Evolutionary conservation across 1,284 basidiomycete species (phyloP).

Genomic region (Moesziomyces antarcticus): DNA sequence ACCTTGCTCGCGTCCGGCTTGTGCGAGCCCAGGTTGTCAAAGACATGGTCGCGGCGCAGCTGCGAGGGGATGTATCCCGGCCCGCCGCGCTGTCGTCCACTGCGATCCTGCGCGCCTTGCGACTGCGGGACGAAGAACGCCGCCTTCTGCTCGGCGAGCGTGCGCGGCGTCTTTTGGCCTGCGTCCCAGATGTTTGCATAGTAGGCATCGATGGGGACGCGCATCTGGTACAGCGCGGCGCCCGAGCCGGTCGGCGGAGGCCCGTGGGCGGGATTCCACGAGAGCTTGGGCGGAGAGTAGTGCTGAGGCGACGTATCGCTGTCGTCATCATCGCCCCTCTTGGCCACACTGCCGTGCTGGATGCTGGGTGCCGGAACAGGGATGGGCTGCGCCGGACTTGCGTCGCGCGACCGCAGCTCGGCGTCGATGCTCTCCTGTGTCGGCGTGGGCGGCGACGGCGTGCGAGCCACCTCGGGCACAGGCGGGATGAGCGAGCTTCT

Average conservation of each 20-base stretch:
- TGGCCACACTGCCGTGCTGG: slow-evolving; percentile 1
- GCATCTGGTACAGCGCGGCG: slow-evolving; percentile 69
- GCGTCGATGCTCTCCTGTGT: slow-evolving; percentile 38
- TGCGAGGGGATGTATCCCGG: slow-evolving; percentile 71
- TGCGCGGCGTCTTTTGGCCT: slow-evolving; percentile 33
- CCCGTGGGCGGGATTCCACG: slow-evolving; percentile 70
- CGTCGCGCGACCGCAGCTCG: slow-evolving; percentile 10
- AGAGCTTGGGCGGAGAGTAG: slow-evolving; percentile 60
- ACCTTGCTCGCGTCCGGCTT: slow-evolving; percentile 80
- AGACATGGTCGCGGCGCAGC: slow-evolving; percentile 73
- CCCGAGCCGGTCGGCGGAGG: slow-evolving; percentile 69
- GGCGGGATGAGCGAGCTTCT: slow-evolving; percentile 84
- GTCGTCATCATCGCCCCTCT: slow-evolving; percentile 7
- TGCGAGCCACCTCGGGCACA: slow-evolving; percentile 62
- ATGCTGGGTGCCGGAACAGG: slow-evolving; percentile 13
- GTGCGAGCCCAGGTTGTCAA: slow-evolving; percentile 68
- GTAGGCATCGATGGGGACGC: slow-evolving; percentile 68
- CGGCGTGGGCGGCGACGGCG: slow-evolving; percentile 51
- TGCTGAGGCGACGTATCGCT: slow-evolving; percentile 30
- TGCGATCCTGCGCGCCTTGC: slow-evolving; percentile 2
- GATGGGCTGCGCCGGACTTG: not conserved
- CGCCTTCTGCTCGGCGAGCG: slow-evolving; percentile 43
- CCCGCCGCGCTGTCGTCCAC: slow-evolving; percentile 27
- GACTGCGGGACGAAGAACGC: slow-evolving; percentile 73
- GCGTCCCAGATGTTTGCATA: slow-evolving; percentile 72